A percentile compares a stretch with the other conserved stretches of the same genome.
phyloP scores from a whole-genome alignment of 2,329 filamentous ascomycete genomes.

The Pseudogymnoascus sp. region DNA sequence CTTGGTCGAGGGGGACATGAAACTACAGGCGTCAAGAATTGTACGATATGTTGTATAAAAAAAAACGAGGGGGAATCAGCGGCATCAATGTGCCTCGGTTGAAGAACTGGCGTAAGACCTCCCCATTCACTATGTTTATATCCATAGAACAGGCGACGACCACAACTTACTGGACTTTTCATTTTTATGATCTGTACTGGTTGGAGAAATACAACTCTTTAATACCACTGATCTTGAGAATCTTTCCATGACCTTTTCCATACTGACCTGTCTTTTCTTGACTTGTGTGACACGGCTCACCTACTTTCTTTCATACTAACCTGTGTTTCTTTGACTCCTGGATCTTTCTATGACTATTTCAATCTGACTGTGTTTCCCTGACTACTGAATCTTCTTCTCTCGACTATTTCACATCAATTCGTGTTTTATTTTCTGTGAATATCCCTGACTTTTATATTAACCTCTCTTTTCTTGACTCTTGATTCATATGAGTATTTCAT shows the following conservation, averaged over 20 bases:
- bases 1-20: not conserved
- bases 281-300: not conserved
- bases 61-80: not conserved
- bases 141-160: not conserved
- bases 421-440: too few relatives aligned
- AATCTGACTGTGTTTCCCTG: not conserved
- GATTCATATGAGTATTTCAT: too few relatives aligned
- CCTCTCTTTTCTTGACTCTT: not conserved
- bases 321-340: not conserved
- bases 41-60: not conserved
- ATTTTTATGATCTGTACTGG: not conserved
- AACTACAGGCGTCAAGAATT: conserved; percentile 2
- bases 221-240: not conserved
- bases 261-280: not conserved
- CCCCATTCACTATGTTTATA: conserved; percentile 3
- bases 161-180: not conserved
- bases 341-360: not conserved
- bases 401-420: not conserved
- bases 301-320: not conserved
- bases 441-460: not conserved
- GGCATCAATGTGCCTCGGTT: not conserved
- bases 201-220: not conserved
- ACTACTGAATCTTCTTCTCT: not conserved
- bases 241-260: not conserved
- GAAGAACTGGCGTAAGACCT: not conserved